phyloP scores from a whole-genome alignment of 2,329 filamentous ascomycete genomes.

The Trichoderma guizhouense region DNA sequence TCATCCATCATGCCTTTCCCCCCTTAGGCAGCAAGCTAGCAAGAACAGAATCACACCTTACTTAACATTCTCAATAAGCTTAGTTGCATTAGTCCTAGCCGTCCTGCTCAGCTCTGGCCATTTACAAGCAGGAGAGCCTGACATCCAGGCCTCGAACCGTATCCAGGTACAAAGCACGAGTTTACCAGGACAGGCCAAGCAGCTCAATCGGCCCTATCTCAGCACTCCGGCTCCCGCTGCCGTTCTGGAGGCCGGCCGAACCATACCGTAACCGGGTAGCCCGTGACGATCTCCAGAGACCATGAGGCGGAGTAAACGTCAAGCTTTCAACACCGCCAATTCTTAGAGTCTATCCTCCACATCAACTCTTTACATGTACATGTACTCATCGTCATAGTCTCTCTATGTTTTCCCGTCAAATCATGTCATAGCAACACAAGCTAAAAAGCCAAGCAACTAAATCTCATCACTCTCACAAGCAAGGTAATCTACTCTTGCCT shows the following conservation, averaged over 20 bases:
- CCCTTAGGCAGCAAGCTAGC: background rate
- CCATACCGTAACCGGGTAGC: background rate
- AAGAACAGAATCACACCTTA: background rate
- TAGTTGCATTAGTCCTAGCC: background rate
- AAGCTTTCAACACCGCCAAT: background rate
- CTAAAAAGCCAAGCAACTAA: background rate
- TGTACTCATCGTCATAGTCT: background rate
- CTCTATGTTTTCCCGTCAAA: background rate
- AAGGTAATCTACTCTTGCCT: background rate
- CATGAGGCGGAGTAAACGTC: background rate
- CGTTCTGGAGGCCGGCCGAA: background rate
- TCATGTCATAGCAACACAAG: background rate
- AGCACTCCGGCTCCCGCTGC: background rate
- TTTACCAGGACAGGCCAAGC: background rate
- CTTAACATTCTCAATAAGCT: slow-evolving; percentile 13
- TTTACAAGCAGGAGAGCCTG: background rate
- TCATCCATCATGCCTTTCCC: background rate
- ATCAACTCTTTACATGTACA: background rate
- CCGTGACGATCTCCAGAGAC: background rate
- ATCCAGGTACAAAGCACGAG: background rate
- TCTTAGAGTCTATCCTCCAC: background rate
- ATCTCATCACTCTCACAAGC: background rate
- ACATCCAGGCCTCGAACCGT: background rate
- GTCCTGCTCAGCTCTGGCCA: background rate
- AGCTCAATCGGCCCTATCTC: slow-evolving; percentile 17